Evolutionary conservation across 2,329 filamentous ascomycete species (phyloP), one percentile per base, ranked within the genome.

Genomic region (Colletotrichum sp.): DNA sequence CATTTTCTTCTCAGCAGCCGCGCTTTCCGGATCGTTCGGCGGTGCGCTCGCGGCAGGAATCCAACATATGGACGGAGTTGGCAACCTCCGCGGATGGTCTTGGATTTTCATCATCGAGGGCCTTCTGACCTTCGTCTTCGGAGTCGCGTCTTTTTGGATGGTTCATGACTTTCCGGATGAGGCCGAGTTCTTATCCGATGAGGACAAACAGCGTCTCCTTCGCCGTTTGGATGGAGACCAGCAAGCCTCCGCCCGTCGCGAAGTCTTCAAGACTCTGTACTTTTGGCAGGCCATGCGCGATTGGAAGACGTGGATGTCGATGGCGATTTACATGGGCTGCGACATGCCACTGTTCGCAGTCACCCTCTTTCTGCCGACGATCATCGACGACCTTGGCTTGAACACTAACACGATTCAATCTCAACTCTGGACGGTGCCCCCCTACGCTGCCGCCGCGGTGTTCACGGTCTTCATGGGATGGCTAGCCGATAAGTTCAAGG

Each of bases 1-100:
- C 16, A 92, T 96, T 72, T 96, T 97, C 87, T 98, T 97, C 86
- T 95, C 94, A 0, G 94, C 94, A 0, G 95, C 95, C 1, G 94
- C 95, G 0, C 85, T 97, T 0, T 93, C 94, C 1, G 95, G 95
- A 1, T 95, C 93, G 0, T 95, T 96, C 77, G 94, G 93, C 80
- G 94, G 94, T 5, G 89, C 95, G 2, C 88, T 95, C 5, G 94
- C 94, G 1, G 93, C 93, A 4, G 94, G 90, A 1, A 95, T 95
- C 77, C 89, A 91, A 48, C 88, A 92, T 65, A 94, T 95, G 92
- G 86, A 92, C 76, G 93, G 93, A 2, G 84, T 93, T 12, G 90
- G 88, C 3, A 88, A 88, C 3, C 85, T 88, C 30, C 82, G 86
- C 6, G 92, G 91, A 24, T 93, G 92, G 91, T 87, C 88, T 1